These are phyloP conservation scores for Ilyonectria sp. DNA, from an alignment of 2,329 filamentous ascomycete species.

Conservation along the genomic window DNA sequence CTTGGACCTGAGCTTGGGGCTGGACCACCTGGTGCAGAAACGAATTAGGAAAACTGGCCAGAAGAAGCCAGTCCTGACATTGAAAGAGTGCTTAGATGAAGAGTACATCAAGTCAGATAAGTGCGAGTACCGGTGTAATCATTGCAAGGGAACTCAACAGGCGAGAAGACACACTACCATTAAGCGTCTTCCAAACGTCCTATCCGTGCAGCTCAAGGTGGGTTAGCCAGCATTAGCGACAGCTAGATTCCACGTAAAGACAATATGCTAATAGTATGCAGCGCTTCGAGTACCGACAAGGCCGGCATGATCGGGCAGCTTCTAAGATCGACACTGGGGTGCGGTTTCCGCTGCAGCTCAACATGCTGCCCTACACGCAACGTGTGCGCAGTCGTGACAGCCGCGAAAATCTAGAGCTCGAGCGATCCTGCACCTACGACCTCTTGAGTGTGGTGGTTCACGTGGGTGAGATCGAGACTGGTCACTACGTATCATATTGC, in stretches of 20 bases:
- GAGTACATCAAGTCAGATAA: conserved; percentile 91
- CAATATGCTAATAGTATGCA: conserved; percentile 46
- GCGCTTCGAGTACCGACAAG: conserved; percentile 82
- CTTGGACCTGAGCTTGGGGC: conserved; percentile 88
- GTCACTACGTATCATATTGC: conserved; percentile 93
- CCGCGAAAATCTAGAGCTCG: conserved; percentile 70
- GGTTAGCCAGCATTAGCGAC: conserved; percentile 31
- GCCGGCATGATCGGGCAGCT: conserved; percentile 75
- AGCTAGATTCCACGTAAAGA: neutral
- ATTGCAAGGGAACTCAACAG: conserved; percentile 82
- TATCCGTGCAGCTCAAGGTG: conserved; percentile 95
- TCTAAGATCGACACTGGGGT: conserved; percentile 92
- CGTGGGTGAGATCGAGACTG: conserved; percentile 92
- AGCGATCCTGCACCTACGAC: conserved; percentile 83
- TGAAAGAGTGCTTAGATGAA: conserved; percentile 84
- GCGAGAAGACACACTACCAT: conserved; percentile 89
- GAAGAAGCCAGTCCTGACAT: conserved; percentile 60
- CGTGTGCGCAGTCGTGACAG: conserved; percentile 68
- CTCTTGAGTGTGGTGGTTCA: conserved; percentile 93
- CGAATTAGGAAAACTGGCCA: conserved; percentile 68
- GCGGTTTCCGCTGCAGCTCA: conserved; percentile 87
- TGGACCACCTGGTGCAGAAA: conserved; percentile 83
- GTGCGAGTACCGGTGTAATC: conserved; percentile 89
- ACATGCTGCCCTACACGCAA: conserved; percentile 92
- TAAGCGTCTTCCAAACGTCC: conserved; percentile 86